A percentile compares a stretch with the other conserved stretches of the same genome.
Evolutionary conservation across 2,329 filamentous ascomycete species (phyloP).

Genomic region (Apiospora rasikravindrae): DNA sequence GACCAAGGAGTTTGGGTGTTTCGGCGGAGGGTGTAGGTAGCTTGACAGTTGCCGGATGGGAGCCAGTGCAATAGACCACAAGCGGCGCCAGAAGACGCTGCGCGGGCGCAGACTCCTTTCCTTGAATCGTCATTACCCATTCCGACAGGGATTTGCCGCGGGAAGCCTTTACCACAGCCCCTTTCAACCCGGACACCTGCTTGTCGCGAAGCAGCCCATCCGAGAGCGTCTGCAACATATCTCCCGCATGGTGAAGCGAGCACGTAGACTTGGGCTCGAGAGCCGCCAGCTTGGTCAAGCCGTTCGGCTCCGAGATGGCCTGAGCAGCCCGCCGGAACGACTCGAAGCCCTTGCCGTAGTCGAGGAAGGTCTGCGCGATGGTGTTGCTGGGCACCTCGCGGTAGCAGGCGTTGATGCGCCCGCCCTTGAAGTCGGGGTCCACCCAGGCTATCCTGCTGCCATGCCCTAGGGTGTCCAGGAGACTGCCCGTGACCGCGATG

Average conservation of each 20-base stretch:
- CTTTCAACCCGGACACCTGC: conserved; percentile 44
- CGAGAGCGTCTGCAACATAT: conserved; percentile 54
- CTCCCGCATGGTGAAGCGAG: conserved; percentile 60
- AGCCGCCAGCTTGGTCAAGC: conserved; percentile 56
- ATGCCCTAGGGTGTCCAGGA: neutral
- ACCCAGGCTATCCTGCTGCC: conserved; percentile 50
- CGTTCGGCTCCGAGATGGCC: conserved; percentile 58
- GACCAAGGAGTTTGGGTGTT: conserved; percentile 53
- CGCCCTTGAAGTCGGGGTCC: conserved; percentile 60
- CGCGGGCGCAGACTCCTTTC: neutral
- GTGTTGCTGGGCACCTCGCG: conserved; percentile 68
- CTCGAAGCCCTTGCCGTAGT: conserved; percentile 43
- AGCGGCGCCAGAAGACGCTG: neutral
- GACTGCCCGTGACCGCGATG: neutral
- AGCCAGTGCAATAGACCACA: conserved; percentile 37
- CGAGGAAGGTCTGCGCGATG: conserved; percentile 63
- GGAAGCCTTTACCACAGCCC: conserved; percentile 38
- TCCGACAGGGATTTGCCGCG: neutral
- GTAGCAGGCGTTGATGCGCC: conserved; percentile 58
- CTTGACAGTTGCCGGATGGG: conserved; percentile 35
- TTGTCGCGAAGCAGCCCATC: conserved; percentile 47
- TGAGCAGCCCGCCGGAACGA: conserved; percentile 41
- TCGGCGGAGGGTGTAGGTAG: conserved; percentile 23
- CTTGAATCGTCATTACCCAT: conserved; percentile 4
- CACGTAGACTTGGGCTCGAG: conserved; percentile 64